Base-by-base conservation (phyloP, 2,329 filamentous ascomycete genomes). In the Ophiognomonia clavigignenti-juglandacearum region DNA sequence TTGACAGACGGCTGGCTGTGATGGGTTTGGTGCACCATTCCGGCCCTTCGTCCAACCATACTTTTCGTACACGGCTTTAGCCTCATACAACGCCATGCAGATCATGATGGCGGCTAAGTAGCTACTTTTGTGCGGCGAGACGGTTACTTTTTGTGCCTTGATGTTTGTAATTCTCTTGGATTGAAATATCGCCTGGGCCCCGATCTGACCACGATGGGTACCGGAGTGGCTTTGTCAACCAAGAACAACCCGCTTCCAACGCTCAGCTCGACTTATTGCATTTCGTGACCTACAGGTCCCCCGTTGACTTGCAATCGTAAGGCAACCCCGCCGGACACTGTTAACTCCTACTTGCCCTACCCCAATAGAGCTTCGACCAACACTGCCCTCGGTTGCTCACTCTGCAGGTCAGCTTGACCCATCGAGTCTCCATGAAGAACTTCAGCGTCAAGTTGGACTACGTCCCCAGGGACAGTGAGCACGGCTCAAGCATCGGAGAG, bases 41-140 rank as follows among this genome's bases (percentile, higher is more conserved):
- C 24, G 42, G 34, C 22, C 35, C 32, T 9, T 18, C 2, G 13
- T 32, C 37, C 18, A 10, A 26, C 19, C 34, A 20, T n/a, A n/a
- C n/a, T n/a, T n/a, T n/a, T n/a, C 35, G 38, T 13, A 45, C 35
- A 45, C 43, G 24, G 34, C 26, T 45, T 32, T 45, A 38, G 43
- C 35, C 20, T 29, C 13, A 20, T 39, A 22, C 35, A 36, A 31
- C 35, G 27, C 26, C 19, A 27, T 45, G 43, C 35, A 13, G 6
- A 16, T 14, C 35, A 31, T 26, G 19, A 39, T 20, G 24, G 43
- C 43, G 43, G 35, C 27, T 45, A 39, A 31, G 26, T 24, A 45
- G 37, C 13, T n/a, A 39, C 9, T 31, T n/a, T 24, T 38, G 18
- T 19, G n/a, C 18, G 6, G 4, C 3, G 11, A 26, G 32, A 43